Evolutionary conservation across 805 yeast species (phyloP).

Genomic region (Yarrowia deformans): DNA sequence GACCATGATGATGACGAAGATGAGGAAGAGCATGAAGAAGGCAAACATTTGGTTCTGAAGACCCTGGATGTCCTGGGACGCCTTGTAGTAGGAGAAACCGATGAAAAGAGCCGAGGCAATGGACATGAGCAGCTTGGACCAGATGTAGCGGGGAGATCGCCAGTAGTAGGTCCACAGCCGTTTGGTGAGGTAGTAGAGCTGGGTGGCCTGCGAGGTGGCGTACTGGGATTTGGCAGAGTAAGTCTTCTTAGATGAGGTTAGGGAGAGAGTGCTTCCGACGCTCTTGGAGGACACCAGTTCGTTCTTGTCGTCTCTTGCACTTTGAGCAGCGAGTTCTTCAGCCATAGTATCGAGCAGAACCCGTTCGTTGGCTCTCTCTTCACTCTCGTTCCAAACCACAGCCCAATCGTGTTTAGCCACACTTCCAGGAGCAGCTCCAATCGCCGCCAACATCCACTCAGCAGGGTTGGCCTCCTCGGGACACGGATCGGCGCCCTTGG

Average conservation of each 20-base stretch:
- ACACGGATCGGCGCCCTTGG: constrained; percentile 68
- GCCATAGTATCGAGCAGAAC: constrained; percentile 62
- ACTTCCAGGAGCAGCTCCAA: constrained; percentile 54
- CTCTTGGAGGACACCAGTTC: constrained; percentile 14
- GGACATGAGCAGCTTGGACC: constrained; percentile 64
- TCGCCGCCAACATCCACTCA: constrained; percentile 84
- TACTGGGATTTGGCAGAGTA: constrained; percentile 53
- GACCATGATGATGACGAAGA: constrained; percentile 62
- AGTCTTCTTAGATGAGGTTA: neutral
- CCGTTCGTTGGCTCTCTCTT: constrained; percentile 64
- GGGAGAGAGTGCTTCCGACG: neutral
- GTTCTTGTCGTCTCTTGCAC: constrained; percentile 63
- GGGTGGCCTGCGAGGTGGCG: constrained; percentile 52
- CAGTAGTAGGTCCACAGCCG: constrained; percentile 68
- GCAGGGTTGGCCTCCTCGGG: constrained; percentile 80
- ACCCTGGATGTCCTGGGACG: constrained; percentile 67
- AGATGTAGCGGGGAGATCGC: constrained; percentile 68
- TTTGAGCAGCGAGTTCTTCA: constrained; percentile 65
- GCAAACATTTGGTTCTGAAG: constrained; percentile 85
- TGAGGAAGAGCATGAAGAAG: constrained; percentile 69
- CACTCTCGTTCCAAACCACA: constrained; percentile 78
- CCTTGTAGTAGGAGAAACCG: constrained; percentile 74
- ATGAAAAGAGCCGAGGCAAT: constrained; percentile 64
- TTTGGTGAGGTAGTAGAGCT: constrained; percentile 56
- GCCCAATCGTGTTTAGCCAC: constrained; percentile 51